phyloP scores from a whole-genome alignment of 2,329 filamentous ascomycete species.

The Uncinocarpus reesii region DNA sequence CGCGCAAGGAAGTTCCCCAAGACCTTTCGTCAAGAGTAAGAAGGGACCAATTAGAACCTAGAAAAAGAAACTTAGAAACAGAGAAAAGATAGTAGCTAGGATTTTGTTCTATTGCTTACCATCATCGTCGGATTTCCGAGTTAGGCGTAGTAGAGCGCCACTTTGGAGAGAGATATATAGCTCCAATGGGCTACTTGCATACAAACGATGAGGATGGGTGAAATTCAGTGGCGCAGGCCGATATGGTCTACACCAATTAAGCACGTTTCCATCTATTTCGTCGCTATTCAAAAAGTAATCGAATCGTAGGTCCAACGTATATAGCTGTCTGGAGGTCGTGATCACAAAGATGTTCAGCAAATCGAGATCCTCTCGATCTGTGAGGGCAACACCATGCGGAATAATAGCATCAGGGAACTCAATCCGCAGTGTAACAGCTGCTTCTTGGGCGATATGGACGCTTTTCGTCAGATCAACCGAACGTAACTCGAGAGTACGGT shows the following conservation, averaged over 20 bases:
- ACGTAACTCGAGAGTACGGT: conserved; percentile 70
- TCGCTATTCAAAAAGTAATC: conserved; percentile 66
- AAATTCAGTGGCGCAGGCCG: conserved; percentile 63
- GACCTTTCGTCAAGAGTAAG: conserved; percentile 41
- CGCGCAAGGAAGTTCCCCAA: conserved; percentile 41
- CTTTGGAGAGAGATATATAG: conserved; percentile 59
- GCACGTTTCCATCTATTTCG: conserved; percentile 61
- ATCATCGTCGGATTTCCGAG: conserved; percentile 47
- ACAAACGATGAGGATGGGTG: conserved; percentile 69
- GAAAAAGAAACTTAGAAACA: no score
- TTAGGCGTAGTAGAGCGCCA: conserved; percentile 52
- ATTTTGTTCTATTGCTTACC: conserved; percentile 34
- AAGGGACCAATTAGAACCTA: conserved; percentile 37
- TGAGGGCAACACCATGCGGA: conserved; percentile 67
- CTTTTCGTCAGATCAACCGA: conserved; percentile 69
- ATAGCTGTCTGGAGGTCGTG: conserved; percentile 67
- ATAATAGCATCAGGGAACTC: conserved; percentile 64
- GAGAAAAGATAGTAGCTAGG: no score
- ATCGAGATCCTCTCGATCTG: conserved; percentile 69
- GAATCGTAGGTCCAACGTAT: conserved; percentile 70
- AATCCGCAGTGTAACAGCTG: conserved; percentile 65
- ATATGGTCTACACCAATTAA: conserved; percentile 65
- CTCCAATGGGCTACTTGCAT: conserved; percentile 61
- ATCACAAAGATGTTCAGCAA: conserved; percentile 68
- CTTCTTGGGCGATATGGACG: conserved; percentile 52